Base-by-base conservation (phyloP, 1,284 basidiomycete genomes). In the Laetiporus sulphureus region DNA sequence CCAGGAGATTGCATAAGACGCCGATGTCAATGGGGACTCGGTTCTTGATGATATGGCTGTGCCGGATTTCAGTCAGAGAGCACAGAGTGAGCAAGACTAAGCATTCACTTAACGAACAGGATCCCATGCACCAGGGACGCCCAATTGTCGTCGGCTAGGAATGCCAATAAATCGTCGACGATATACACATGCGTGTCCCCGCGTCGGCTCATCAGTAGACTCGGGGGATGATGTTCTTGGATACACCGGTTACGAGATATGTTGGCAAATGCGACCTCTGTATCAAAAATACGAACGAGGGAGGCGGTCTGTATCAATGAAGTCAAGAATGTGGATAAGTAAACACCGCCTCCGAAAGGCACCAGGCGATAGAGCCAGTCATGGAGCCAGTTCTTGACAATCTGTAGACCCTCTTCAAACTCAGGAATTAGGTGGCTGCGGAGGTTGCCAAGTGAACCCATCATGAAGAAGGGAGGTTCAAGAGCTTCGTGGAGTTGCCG, bases 1-100 rank as follows among this genome's bases (percentile, higher is more conserved):
- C 77, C 25, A 73, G 44, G 21, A 69, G 52, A 38, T 73, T 66
- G 41, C 73, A 75, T 1, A 77, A 51, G 1, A 68, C 58, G 6
- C 59, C 65, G 18, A 71, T 54, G 40, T 74, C 60, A 15, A 75
- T 55, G 3, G 45, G 49, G 0, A 71, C 36, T 4, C 39, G 41
- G 0, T 50, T 52, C 0, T 63, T 49, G 3, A 75, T 23, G 8
- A 77, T 44, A 40, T 72, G 67, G 13, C 77, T 79, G 25, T 16
- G 25, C 21, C 2, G 22, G 38, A 0, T 15, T 15, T 33, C 12
- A 32, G 30, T 11, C 4, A 37, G 7, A 18, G 3, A 7, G 21
- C n/a, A 10, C 10, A 25, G 21, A 41, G 16, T 11, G 6, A 4
- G 30, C 4, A 3, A 1, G 25, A 4, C 3, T 8, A 21, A 30